phyloP scores from a whole-genome alignment of 129 eudicot species.

The Oenanthe sinensis region DNA sequence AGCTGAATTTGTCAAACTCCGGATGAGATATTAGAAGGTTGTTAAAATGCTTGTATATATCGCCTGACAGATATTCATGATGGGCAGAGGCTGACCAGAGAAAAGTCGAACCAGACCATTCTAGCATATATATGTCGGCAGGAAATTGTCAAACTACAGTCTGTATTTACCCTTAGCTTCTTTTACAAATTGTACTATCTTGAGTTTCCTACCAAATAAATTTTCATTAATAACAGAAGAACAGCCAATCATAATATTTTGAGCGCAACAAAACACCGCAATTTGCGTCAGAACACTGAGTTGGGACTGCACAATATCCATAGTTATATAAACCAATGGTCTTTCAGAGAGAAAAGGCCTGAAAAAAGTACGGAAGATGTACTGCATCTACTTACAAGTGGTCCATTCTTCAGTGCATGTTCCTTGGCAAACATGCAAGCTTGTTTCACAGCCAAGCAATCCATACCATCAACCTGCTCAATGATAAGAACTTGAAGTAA shows the following conservation, averaged over 20 bases:
- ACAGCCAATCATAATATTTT: background rate
- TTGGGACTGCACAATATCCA: background rate
- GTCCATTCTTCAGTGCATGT: slow-evolving; percentile 91
- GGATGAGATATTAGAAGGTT: background rate
- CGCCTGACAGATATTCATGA: background rate
- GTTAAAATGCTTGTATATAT: background rate
- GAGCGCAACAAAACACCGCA: background rate
- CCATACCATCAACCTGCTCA: slow-evolving; percentile 97
- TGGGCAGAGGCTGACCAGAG: background rate
- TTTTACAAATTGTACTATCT: background rate
- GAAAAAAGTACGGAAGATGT: background rate
- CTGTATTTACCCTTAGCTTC: background rate
- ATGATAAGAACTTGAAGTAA: background rate
- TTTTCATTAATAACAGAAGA: background rate
- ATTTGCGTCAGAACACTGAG: background rate
- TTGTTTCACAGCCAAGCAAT: slow-evolving; percentile 93
- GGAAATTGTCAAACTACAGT: background rate
- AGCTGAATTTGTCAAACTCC: background rate
- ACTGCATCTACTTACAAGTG: slow-evolving; percentile 55
- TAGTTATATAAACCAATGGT: background rate
- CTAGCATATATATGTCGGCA: background rate
- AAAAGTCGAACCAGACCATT: background rate
- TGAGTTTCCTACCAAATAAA: background rate
- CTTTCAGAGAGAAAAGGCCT: background rate
- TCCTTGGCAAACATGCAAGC: slow-evolving; percentile 97